Base-by-base conservation (phyloP, 2,329 filamentous ascomycete genomes). In the Neoscytalidium dimidiatum region DNA sequence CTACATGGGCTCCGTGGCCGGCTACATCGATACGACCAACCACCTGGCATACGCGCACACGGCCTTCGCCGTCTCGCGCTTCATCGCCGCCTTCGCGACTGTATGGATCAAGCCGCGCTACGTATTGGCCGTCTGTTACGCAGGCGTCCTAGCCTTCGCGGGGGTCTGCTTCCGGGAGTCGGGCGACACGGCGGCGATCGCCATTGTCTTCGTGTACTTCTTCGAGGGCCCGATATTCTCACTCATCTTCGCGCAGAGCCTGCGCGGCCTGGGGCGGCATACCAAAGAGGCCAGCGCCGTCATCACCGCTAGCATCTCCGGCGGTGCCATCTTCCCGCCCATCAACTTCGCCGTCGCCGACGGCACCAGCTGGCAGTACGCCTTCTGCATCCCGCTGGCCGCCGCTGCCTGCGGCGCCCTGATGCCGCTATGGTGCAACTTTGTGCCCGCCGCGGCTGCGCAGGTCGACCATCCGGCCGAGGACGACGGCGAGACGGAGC, bases 201-300 rank as follows among this genome's bases (percentile, higher is more conserved):
- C 84, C 71, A 74, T 82, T 14, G 76, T 86, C 62, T 75, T 88
- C 67, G 70, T 85, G 52, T 86, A 84, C 71, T 83, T 88, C 67
- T 87, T 87, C 68, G 85, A 88, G 74, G 86, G 85, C 9, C 86
- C 86, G 3, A 77, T 85, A 2, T 89, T 88, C 74, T 80, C 83
- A 44, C 82, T 86, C 56, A 84, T 87, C 63, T 89, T 84, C 68
- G 85, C 84, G 13, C 84, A 86, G 67, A 78, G 80, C 2, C 78
- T 89, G 9, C 84, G 86, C 23, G 86, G 86, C 8, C 79, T 86
- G 68, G 86, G 85, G 5, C 78, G 74, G 14, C 82, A 86, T 70
- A 88, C 86, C 17, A 88, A 88, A 69, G 80, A 83, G 33, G 86
- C 83, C 6, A 79, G 82, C 6, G 81, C 82, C 0, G 68, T 86